A percentile compares a stretch with the other conserved stretches of the same genome.
Evolutionary conservation across 108 stramenopile species (phyloP).

Genomic region (Cylindrotheca fusiformis): DNA sequence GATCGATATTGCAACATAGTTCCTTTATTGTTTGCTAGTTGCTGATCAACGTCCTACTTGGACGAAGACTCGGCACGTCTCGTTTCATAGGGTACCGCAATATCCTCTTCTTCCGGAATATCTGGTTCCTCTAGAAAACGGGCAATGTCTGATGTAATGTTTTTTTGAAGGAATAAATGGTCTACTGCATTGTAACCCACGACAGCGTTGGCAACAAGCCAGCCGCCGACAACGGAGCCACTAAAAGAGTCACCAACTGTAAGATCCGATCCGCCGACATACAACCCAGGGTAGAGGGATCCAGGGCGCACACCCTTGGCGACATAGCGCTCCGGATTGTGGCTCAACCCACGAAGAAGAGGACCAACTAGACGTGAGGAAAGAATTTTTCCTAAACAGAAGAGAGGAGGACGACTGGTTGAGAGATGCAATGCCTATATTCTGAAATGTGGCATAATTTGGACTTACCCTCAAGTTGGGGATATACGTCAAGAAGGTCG

Average conservation of each 20-base stretch:
- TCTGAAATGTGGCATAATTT: not conserved
- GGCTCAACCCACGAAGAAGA: conserved; percentile 61
- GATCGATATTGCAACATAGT: too few relatives aligned
- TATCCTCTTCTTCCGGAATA: conserved; percentile 55
- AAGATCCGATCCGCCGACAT: conserved; percentile 75
- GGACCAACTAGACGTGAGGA: conserved; percentile 51
- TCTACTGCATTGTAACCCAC: conserved; percentile 77
- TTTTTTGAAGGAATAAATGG: conserved; percentile 77
- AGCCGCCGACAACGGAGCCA: conserved; percentile 73
- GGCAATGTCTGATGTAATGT: conserved; percentile 72
- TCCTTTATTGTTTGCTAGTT: conserved; percentile 7
- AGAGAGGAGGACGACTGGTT: not conserved
- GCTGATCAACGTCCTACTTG: not conserved
- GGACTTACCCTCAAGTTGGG: conserved; percentile 67
- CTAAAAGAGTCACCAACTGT: conserved; percentile 82
- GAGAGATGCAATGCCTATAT: not conserved
- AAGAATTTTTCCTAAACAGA: conserved; percentile 38
- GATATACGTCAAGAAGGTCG: conserved; percentile 47
- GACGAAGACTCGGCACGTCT: not conserved
- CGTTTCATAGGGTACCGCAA: conserved; percentile 48
- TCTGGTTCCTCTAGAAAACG: conserved; percentile 59
- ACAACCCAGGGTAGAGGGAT: conserved; percentile 76
- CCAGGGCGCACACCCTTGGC: conserved; percentile 82
- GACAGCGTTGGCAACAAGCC: conserved; percentile 84
- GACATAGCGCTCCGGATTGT: conserved; percentile 79